These are phyloP conservation scores for Cercospora sp. DNA, from an alignment of 2,329 filamentous ascomycete genomes.

Conservation along the genomic window DNA sequence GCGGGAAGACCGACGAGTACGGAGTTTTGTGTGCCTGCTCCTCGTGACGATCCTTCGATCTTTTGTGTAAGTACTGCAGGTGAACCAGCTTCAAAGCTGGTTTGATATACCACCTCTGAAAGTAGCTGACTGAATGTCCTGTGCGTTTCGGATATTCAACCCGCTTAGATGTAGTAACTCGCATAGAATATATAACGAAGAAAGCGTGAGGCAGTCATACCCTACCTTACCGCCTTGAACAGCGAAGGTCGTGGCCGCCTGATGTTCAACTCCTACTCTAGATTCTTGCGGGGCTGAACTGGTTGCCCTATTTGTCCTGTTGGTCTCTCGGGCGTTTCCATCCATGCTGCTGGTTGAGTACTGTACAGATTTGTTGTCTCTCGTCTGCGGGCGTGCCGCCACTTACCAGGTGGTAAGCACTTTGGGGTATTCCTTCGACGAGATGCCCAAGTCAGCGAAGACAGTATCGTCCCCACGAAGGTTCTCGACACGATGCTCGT, in stretches of 20 bases:
- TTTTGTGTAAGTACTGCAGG: not conserved
- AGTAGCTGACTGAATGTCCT: not conserved
- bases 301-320: not conserved
- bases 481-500: constrained; percentile 64
- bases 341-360: not conserved
- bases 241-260: too few relatives aligned
- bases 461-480: constrained; percentile 60
- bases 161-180: not conserved
- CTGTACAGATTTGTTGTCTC: constrained; percentile 2
- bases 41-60: not conserved
- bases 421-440: constrained; percentile 64
- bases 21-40: not conserved
- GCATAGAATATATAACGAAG: not conserved
- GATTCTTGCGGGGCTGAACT: not conserved
- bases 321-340: not conserved
- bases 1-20: not conserved
- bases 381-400: not conserved
- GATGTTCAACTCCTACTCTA: not conserved
- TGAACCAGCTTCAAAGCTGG: not conserved
- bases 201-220: not conserved
- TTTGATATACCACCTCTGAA: not conserved
- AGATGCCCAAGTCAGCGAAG: constrained; percentile 60
- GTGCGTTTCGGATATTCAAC: not conserved
- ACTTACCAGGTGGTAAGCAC: constrained; percentile 61
- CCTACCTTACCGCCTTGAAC: too few relatives aligned